phyloP scores from a whole-genome alignment of 73 alveolate genomes.

The Halteria grandinella region DNA sequence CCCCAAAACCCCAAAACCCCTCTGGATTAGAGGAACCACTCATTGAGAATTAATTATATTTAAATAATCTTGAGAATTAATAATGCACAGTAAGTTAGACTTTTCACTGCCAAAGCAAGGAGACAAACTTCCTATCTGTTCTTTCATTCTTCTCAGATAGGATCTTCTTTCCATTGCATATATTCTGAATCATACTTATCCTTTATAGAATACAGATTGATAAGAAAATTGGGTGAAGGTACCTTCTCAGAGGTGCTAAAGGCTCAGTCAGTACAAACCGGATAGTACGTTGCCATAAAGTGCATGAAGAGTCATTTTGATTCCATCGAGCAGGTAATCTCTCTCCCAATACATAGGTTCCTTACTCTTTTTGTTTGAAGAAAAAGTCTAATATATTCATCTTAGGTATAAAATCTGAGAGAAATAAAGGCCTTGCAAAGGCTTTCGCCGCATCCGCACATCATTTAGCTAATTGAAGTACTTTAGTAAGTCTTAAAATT shows the following conservation, averaged over 20 bases:
- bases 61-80: constrained; percentile 18
- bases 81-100: constrained; percentile 58
- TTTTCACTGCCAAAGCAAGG: no score
- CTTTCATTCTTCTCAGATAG: no score
- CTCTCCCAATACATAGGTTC: background rate
- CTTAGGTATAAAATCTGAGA: constrained; percentile 87
- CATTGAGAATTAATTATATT: background rate
- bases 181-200: background rate
- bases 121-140: no score
- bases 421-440: constrained; percentile 96
- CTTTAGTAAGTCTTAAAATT: constrained; percentile 61
- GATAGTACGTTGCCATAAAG: constrained; percentile 94
- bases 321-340: constrained; percentile 84
- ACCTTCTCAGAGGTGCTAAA: constrained; percentile 78
- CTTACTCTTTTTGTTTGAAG: background rate
- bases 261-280: constrained; percentile 93
- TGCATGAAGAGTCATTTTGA: constrained; percentile 91
- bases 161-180: no score
- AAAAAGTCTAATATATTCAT: background rate
- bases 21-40: background rate
- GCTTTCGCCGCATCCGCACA: constrained; percentile 96
- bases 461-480: constrained; percentile 92
- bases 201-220: constrained; percentile 62
- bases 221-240: constrained; percentile 81
- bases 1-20: constrained; percentile 50